Evolutionary conservation across 2,329 filamentous ascomycete genomes (phyloP).

Genomic region (Colletotrichum simmondsii): DNA sequence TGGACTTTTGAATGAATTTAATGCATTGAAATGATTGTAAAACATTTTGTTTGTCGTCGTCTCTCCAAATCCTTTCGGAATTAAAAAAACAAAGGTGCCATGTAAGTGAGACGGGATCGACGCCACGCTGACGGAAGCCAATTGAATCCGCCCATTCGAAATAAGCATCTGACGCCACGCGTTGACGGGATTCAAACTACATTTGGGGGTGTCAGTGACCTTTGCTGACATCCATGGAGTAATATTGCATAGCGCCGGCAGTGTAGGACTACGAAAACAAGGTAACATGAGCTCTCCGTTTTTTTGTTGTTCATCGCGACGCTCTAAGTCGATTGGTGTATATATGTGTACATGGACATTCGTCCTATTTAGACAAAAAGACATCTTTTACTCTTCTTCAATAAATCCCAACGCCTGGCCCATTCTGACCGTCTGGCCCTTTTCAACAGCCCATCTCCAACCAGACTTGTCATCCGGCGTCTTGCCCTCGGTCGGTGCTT

Average conservation of each 20-base stretch:
- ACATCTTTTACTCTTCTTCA: conserved; percentile 54
- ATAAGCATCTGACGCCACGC: conserved; percentile 10
- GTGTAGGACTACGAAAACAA: neutral
- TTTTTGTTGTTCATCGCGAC: neutral
- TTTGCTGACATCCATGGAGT: neutral
- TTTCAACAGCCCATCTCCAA: conserved; percentile 88
- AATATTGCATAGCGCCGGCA: neutral
- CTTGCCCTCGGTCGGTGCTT: conserved; percentile 71
- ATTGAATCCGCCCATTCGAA: neutral
- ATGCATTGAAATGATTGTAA: conserved; percentile 24
- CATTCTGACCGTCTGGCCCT: conserved; percentile 89
- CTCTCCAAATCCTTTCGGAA: too few relatives aligned
- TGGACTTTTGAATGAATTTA: conserved; percentile 26
- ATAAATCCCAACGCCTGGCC: conserved; percentile 87
- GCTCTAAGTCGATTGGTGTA: neutral
- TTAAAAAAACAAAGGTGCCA: neutral
- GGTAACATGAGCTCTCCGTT: neutral
- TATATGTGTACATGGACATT: conserved; percentile 14
- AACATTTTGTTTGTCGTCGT: neutral
- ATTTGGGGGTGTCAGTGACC: too few relatives aligned
- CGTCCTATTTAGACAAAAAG: neutral
- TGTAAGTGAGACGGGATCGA: neutral
- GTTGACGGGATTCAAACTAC: neutral
- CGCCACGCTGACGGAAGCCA: neutral
- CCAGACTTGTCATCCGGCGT: conserved; percentile 66